phyloP scores from a whole-genome alignment of 768 basidiomycete genomes.

The Phylloporus arenicola region DNA sequence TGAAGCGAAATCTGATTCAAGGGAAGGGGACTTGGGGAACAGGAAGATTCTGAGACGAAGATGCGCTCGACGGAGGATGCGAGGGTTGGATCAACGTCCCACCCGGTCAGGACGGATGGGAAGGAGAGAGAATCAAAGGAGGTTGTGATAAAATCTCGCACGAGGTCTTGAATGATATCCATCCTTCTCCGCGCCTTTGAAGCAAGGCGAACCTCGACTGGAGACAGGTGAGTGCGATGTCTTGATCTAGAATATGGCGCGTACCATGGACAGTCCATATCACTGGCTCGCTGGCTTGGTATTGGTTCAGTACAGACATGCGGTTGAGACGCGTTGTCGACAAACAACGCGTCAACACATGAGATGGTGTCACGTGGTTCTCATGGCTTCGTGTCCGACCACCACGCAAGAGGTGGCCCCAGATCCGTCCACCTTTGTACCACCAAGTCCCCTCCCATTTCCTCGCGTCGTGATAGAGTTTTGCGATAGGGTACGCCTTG shows the following conservation, averaged over 20 bases:
- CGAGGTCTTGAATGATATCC: constrained; percentile 65
- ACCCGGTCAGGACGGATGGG: constrained; percentile 69
- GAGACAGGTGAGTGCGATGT: not conserved
- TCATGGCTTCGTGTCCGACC: no score
- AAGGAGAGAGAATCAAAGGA: constrained; percentile 65
- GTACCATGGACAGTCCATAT: constrained; percentile 68
- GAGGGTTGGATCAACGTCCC: constrained; percentile 72
- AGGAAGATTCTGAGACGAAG: constrained; percentile 63
- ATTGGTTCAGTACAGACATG: not conserved
- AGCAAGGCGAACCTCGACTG: constrained; percentile 82
- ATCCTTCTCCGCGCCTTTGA: constrained; percentile 64
- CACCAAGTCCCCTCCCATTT: constrained; percentile 41
- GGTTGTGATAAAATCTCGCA: constrained; percentile 48
- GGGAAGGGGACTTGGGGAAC: constrained; percentile 48
- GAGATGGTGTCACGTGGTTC: constrained; percentile 31
- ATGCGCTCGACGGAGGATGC: constrained; percentile 73
- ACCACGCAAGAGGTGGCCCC: constrained; percentile 21
- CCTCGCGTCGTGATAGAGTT: constrained; percentile 84
- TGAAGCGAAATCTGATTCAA: constrained; percentile 60
- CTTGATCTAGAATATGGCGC: constrained; percentile 6
- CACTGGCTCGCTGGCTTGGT: constrained; percentile 4
- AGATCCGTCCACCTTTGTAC: constrained; percentile 51
- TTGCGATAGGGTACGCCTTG: constrained; percentile 71
- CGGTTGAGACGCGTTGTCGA: constrained; percentile 14
- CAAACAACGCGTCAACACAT: constrained; percentile 51